Percentiles rank a stretch among this genome's conserved stretches.
These are phyloP conservation scores for Trichophyton benhamiae DNA, from an alignment of 2,329 filamentous ascomycete species.

Conservation along the genomic window DNA sequence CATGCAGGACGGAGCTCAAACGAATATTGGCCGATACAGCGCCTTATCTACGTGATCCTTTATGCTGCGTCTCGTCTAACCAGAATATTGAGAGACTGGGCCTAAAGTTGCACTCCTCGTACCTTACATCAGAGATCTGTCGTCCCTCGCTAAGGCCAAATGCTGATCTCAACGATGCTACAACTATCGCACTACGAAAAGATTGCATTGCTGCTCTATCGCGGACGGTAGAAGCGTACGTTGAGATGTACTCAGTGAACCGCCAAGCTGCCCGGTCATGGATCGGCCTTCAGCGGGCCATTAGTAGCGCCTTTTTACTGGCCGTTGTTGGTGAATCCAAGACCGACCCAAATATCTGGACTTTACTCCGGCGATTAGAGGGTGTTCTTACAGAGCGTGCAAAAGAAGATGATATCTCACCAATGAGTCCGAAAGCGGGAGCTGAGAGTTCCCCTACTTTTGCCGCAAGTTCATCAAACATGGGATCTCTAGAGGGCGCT, in stretches of 20 bases:
- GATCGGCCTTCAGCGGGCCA: constrained; percentile 36
- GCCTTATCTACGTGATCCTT: constrained; percentile 44
- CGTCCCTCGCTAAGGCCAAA: constrained; percentile 47
- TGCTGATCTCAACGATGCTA: constrained; percentile 33
- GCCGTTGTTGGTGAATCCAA: constrained; percentile 36
- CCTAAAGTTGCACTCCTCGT: constrained; percentile 49
- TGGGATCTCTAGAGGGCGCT: constrained; percentile 14
- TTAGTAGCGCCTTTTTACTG: constrained; percentile 37
- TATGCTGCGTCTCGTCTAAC: constrained; percentile 28
- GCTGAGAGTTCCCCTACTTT: neutral
- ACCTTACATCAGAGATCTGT: constrained; percentile 51
- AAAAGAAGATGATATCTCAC: constrained; percentile 23
- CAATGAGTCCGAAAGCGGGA: constrained; percentile 11
- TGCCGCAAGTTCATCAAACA: constrained; percentile 13
- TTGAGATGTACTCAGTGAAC: constrained; percentile 40
- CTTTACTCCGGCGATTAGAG: constrained; percentile 32
- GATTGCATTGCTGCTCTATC: constrained; percentile 46
- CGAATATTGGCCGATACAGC: constrained; percentile 47
- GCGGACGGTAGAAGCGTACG: constrained; percentile 47
- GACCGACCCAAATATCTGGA: constrained; percentile 28
- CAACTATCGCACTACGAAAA: constrained; percentile 33
- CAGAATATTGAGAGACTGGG: constrained; percentile 50
- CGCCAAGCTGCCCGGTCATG: constrained; percentile 35
- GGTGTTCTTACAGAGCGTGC: constrained; percentile 34
- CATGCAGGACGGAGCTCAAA: constrained; percentile 46